Conservation (phyloP, 2,329 filamentous ascomycete species). For the Pseudofabraea citricarpa region DNA sequence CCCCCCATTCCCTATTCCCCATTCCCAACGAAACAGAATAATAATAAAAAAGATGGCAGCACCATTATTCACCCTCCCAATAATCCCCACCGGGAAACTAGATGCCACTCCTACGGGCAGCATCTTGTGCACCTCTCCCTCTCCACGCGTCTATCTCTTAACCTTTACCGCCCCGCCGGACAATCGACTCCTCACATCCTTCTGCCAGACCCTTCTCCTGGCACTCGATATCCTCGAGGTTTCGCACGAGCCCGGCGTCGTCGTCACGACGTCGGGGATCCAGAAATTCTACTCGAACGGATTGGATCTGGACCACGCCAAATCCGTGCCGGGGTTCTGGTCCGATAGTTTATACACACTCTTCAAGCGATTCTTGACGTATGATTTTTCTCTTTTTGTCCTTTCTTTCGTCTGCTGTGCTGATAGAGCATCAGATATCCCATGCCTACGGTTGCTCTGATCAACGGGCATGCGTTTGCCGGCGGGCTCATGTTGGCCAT, state of each 20-base stretch:
- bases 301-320: conserved; percentile 68
- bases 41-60: conserved; percentile 13
- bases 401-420: no score
- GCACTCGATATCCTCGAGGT: conserved; percentile 72
- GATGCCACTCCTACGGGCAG: conserved; percentile 41
- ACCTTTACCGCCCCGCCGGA: conserved; percentile 68
- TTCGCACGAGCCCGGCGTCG: conserved; percentile 61
- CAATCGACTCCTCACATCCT: conserved; percentile 67
- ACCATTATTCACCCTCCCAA: conserved; percentile 55
- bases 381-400: conserved; percentile 17
- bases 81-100: conserved; percentile 39
- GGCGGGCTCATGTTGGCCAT: conserved; percentile 78
- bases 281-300: conserved; percentile 81
- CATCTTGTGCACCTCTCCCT: conserved; percentile 58
- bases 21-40: background rate
- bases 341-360: conserved; percentile 56
- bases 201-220: conserved; percentile 62
- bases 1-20: background rate
- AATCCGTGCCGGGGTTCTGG: conserved; percentile 56
- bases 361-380: conserved; percentile 60
- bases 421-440: conserved; percentile 48
- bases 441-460: conserved; percentile 75
- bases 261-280: conserved; percentile 72
- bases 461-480: conserved; percentile 79
- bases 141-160: conserved; percentile 61